Conservation (phyloP, 1,139 yeast species). For the Blastobotrys malaysiensis region DNA sequence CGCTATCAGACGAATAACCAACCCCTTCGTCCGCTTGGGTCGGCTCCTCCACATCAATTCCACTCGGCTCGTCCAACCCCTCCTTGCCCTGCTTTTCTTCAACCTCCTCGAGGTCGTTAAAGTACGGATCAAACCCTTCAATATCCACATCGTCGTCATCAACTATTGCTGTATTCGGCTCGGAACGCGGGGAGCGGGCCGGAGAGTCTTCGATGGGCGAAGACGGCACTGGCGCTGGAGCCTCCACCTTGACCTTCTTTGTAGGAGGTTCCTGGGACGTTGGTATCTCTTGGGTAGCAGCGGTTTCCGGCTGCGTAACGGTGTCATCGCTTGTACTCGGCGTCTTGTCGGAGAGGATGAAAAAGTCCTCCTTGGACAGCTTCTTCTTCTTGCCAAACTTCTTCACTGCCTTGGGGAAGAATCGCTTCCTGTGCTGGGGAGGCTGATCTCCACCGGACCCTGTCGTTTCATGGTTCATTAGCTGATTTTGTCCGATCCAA, state of each 20-base stretch:
- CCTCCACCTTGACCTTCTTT: neutral
- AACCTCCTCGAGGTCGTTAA: neutral
- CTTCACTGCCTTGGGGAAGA: neutral
- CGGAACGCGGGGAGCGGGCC: neutral
- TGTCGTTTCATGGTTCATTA: neutral
- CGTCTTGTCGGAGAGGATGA: neutral
- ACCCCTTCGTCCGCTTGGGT: neutral
- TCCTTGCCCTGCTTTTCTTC: constrained; percentile 2
- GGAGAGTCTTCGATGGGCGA: neutral
- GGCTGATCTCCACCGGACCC: neutral
- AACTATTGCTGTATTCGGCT: neutral
- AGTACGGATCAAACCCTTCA: neutral
- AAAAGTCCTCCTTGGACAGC: neutral
- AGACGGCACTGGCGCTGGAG: neutral
- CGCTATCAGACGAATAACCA: neutral
- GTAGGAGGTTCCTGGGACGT: neutral
- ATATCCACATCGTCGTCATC: neutral
- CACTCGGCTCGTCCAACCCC: neutral
- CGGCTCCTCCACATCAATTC: neutral
- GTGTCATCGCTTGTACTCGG: neutral
- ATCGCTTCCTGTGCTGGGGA: neutral
- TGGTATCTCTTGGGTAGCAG: neutral
- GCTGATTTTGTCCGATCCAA: neutral
- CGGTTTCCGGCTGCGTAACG: neutral
- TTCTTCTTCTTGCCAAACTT: neutral